These are phyloP conservation scores for Ananas comosus DNA, from an alignment of 176 grass and related monocot genomes.

Conservation along the genomic window DNA sequence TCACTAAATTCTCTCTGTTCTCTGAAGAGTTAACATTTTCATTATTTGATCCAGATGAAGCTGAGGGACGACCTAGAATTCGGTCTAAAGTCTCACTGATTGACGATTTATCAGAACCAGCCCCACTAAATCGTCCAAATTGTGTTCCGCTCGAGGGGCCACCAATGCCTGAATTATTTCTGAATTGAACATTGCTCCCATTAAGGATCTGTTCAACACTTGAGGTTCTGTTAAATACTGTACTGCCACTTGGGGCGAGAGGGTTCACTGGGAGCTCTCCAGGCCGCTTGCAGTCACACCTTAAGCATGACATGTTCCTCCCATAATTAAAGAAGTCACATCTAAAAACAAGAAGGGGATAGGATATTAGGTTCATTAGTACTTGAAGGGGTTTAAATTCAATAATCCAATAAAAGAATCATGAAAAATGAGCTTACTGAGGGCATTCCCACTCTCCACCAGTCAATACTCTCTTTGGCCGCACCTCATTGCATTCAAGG, in stretches of 20 bases:
- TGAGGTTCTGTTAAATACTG: constrained; percentile 13
- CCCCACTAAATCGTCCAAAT: not conserved
- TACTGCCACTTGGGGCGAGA: constrained; percentile 19
- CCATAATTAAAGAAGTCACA: constrained; percentile 90
- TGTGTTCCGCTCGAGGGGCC: constrained; percentile 1
- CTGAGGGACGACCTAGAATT: constrained; percentile 56
- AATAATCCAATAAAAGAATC: not conserved
- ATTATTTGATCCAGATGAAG: constrained; percentile 14
- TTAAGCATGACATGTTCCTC: constrained; percentile 81
- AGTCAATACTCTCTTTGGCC: constrained; percentile 62
- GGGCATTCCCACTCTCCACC: constrained; percentile 95
- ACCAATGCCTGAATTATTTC: constrained; percentile 23
- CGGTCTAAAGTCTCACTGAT: constrained; percentile 83
- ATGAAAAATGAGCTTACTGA: constrained; percentile 52
- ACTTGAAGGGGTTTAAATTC: constrained; percentile 11
- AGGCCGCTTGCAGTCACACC: constrained; percentile 72
- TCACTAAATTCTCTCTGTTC: constrained; percentile 17
- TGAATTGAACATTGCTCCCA: constrained; percentile 34
- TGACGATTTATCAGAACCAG: constrained; percentile 18
- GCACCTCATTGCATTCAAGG: constrained; percentile 68
- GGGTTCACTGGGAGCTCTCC: constrained; percentile 32
- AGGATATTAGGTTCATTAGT: constrained; percentile 22
- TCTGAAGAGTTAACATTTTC: constrained; percentile 7
- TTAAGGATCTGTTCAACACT: constrained; percentile 58
- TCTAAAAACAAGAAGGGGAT: constrained; percentile 30